phyloP scores from a whole-genome alignment of 148 eudicot species.

The Linanthus parryae region DNA sequence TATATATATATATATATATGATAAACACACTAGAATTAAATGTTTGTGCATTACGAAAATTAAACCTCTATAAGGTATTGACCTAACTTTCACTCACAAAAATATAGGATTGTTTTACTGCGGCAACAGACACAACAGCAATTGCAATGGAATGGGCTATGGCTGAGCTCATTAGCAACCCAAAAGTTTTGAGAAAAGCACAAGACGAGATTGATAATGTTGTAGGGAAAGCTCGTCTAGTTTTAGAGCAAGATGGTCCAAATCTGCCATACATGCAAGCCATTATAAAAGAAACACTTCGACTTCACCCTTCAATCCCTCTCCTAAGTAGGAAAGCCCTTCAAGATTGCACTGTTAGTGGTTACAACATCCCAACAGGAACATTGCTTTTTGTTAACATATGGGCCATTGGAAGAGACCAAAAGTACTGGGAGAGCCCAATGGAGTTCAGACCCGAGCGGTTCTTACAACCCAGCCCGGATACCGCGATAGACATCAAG shows the following conservation, averaged over 20 bases:
- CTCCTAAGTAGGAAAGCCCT: conserved; percentile 13
- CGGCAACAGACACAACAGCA: background rate
- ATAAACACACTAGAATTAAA: no score
- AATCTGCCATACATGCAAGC: conserved; percentile 10
- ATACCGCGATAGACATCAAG: background rate
- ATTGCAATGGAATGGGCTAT: background rate
- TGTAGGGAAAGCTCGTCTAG: background rate
- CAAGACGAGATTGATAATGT: background rate
- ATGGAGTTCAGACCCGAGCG: conserved; percentile 16
- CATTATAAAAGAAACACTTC: conserved; percentile 7
- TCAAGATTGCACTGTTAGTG: conserved; percentile 11
- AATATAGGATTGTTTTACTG: background rate
- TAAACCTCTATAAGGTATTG: no score
- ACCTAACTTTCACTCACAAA: no score
- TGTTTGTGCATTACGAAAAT: no score
- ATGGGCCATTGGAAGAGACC: conserved; percentile 21
- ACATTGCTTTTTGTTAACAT: conserved; percentile 18
- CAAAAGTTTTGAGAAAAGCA: background rate
- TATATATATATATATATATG: no score
- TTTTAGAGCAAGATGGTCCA: background rate
- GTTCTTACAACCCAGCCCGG: background rate
- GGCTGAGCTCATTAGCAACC: background rate
- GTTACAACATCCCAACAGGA: conserved; percentile 12
- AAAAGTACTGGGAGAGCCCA: conserved; percentile 17
- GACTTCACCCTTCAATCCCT: conserved; percentile 19